Evolutionary conservation across 129 eudicot species (phyloP).

Genomic region (Flaveria bidentis): DNA sequence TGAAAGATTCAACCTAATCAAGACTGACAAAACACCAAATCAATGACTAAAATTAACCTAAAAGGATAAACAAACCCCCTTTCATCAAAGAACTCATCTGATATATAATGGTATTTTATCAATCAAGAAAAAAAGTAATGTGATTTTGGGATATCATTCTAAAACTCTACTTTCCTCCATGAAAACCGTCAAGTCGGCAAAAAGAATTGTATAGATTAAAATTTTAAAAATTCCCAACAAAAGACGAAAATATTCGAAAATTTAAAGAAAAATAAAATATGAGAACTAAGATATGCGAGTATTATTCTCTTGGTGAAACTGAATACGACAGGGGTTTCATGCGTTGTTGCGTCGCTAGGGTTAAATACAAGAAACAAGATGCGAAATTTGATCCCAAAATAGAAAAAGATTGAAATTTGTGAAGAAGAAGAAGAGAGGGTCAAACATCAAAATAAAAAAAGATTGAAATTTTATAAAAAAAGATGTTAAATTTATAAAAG

Average conservation of each 20-base stretch:
- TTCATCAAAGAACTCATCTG: conserved; percentile 16
- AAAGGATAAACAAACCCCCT: conserved; percentile 28
- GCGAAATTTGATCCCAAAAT: conserved; percentile 4
- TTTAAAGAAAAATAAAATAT: conserved; percentile 9
- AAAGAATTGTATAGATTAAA: conserved; percentile 13
- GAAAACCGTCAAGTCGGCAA: conserved; percentile 29
- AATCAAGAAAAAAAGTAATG: conserved; percentile 21
- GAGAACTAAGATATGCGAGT: conserved; percentile 15
- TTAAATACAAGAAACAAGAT: neutral
- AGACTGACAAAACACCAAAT: conserved; percentile 39
- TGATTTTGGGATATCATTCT: conserved; percentile 6
- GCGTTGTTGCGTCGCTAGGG: conserved; percentile 2
- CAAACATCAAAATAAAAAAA: neutral
- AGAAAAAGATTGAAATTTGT: conserved; percentile 6
- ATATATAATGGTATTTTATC: conserved; percentile 16
- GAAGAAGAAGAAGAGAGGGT: conserved; percentile 22
- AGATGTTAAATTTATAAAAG: neutral
- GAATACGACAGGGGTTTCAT: conserved; percentile 4
- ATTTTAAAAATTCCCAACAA: conserved; percentile 2
- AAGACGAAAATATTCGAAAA: conserved; percentile 15
- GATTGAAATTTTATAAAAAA: neutral
- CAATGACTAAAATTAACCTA: conserved; percentile 40
- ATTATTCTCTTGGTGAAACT: conserved; percentile 29
- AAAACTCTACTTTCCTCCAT: conserved; percentile 11
- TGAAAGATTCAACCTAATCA: conserved; percentile 42